phyloP scores from a whole-genome alignment of 352 stramenopile species.

The Globisporangium lucens region DNA sequence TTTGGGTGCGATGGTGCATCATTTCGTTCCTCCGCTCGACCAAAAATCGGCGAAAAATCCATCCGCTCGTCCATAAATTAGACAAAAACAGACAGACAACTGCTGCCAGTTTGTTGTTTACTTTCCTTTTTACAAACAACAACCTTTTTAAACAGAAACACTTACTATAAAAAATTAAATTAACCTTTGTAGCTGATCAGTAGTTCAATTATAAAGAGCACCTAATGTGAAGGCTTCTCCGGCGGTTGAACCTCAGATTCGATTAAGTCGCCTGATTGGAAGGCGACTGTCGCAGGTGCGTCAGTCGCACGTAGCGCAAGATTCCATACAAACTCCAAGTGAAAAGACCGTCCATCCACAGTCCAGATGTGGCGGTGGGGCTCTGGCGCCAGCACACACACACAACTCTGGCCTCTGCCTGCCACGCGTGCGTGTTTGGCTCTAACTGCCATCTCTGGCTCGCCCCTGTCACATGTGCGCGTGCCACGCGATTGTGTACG shows the following conservation, averaged over 20 bases:
- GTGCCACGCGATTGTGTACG: neutral
- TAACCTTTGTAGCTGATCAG: too few relatives aligned
- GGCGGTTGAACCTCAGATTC: neutral
- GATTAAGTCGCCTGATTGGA: conserved; percentile 8
- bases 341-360: neutral
- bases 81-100: too few relatives aligned
- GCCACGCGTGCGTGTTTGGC: neutral
- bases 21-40: neutral
- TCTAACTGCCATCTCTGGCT: neutral
- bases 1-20: neutral
- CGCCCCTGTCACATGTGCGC: conserved; percentile 3
- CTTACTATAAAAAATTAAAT: too few relatives aligned
- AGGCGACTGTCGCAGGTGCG: neutral
- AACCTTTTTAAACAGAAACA: too few relatives aligned
- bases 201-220: too few relatives aligned
- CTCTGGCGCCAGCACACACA: neutral
- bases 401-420: neutral
- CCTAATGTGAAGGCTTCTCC: neutral
- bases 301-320: neutral
- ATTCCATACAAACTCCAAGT: conserved; percentile 7
- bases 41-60: neutral
- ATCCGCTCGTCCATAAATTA: too few relatives aligned
- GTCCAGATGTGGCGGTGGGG: too few relatives aligned
- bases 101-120: too few relatives aligned
- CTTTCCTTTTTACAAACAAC: too few relatives aligned